Evolutionary conservation across 768 basidiomycete genomes (phyloP), one percentile per base, ranked within the genome.

Genomic region (Amanita exitialis): DNA sequence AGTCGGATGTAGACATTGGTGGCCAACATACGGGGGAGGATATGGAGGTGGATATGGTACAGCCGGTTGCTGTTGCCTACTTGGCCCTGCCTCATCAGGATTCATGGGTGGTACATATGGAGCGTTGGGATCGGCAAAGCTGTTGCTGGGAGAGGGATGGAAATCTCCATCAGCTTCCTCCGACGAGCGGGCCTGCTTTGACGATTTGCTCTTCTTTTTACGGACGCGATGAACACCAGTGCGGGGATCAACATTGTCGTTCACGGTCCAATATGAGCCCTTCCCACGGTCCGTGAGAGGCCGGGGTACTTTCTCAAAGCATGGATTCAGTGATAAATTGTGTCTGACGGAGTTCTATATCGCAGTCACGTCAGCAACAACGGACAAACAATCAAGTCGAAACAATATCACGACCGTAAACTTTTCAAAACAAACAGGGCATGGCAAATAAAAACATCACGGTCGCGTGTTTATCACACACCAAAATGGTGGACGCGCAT

Each of bases 201-300:
- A 64, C 15, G 74, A 72, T 64, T 88, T 85, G 39, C 76, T 74
- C 61, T 90, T 88, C 75, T 90, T 91, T 69, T 91, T 91, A 61
- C 90, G 83, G 49, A 90, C 77, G 21, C 90, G 82, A 61, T 92
- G 90, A 28, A 91, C 90, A 32, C 90, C 90, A 3, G 90, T 90
- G 36, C 88, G 85, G 44, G 88, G 88, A 60, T 91, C 88, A 39
- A 91, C 86, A 58, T 86, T 86, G 59, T 91, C 88, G 59, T 91
- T 90, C 55, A 92, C 90, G 0, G 88, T 90, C 90, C 90, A 92
- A 61, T 91, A 92, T 0, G 87, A 90, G 18, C 90, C 90, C 61
- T 92, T 92, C 47, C 90, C 90, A 47, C 90, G 82, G 60, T 92
- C 90, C 5, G 90, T 92, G 57, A 92, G 77, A 10, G 90, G 90